Conservation (phyloP, 352 stramenopile genomes). For the Globisporangium canariense region DNA sequence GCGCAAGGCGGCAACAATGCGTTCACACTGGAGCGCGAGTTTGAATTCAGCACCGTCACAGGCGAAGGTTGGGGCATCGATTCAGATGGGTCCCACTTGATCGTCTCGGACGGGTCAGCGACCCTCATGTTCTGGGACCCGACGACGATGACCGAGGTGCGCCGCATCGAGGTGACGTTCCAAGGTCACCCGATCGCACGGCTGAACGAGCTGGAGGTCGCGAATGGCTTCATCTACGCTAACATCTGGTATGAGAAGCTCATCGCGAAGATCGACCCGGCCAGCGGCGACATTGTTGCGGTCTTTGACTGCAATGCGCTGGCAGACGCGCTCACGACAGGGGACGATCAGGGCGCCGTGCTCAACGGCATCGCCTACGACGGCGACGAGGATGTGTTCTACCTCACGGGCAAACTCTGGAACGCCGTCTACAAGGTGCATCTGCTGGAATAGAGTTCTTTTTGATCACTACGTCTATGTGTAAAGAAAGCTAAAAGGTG, state of each 20-base stretch:
- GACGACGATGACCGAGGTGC: slow-evolving; percentile 64
- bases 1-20: slow-evolving; percentile 23
- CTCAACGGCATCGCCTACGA: slow-evolving; percentile 95
- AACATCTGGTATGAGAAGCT: slow-evolving; percentile 94
- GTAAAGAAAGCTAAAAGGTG: neutral
- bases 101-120: slow-evolving; percentile 88
- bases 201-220: slow-evolving; percentile 94
- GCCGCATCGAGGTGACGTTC: slow-evolving; percentile 66
- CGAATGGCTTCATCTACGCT: slow-evolving; percentile 90
- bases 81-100: slow-evolving; percentile 50
- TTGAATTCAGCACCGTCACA: slow-evolving; percentile 68
- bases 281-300: slow-evolving; percentile 74
- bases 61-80: slow-evolving; percentile 94
- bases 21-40: slow-evolving; percentile 52
- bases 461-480: slow-evolving; percentile 11
- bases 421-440: slow-evolving; percentile 88
- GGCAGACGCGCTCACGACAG: slow-evolving; percentile 53
- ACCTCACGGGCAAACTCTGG: slow-evolving; percentile 94
- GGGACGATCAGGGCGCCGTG: slow-evolving; percentile 58
- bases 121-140: slow-evolving; percentile 92
- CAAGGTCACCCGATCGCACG: slow-evolving; percentile 42
- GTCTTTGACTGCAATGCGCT: slow-evolving; percentile 86
- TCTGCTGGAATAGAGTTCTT: slow-evolving; percentile 37
- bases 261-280: slow-evolving; percentile 92
- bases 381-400: slow-evolving; percentile 84